A percentile compares a stretch with the other conserved stretches of the same genome.
Conservation (phyloP, 352 stramenopile genomes). For the Phytopythium delawarense region DNA sequence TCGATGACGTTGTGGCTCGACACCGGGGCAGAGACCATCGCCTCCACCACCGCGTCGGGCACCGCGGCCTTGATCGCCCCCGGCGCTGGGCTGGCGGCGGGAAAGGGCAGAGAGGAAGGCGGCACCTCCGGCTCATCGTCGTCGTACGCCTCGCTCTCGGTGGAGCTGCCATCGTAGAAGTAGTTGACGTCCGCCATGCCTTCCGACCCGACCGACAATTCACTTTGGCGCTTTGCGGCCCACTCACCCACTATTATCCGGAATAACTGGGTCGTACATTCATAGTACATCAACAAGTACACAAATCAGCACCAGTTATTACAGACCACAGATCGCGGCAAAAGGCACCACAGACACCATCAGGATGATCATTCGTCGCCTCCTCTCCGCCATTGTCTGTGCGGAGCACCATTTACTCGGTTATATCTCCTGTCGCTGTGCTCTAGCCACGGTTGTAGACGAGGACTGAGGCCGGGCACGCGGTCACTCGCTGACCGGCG, state of each 20-base stretch:
- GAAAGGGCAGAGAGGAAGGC: neutral
- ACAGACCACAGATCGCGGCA: neutral
- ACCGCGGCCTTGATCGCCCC: neutral
- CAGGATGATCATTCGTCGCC: no score
- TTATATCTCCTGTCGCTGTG: no score
- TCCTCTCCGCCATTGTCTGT: no score
- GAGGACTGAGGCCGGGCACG: neutral
- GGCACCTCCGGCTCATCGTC: neutral
- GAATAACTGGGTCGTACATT: neutral
- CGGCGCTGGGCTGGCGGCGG: neutral
- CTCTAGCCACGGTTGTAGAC: no score
- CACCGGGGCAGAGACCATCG: neutral
- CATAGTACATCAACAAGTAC: neutral
- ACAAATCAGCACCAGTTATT: neutral
- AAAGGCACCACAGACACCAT: neutral
- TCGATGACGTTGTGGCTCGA: constrained; percentile 5
- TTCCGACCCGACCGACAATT: neutral
- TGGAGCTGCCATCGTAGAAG: constrained; percentile 19
- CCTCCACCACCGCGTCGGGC: neutral
- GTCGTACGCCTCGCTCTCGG: constrained; percentile 27
- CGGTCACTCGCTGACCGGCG: neutral
- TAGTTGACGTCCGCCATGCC: neutral
- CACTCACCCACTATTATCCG: constrained; percentile 1
- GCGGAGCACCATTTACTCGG: no score
- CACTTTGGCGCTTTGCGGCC: neutral